phyloP scores from a whole-genome alignment of 2,329 filamentous ascomycete genomes.

The Tolypocladium pustulatum region DNA sequence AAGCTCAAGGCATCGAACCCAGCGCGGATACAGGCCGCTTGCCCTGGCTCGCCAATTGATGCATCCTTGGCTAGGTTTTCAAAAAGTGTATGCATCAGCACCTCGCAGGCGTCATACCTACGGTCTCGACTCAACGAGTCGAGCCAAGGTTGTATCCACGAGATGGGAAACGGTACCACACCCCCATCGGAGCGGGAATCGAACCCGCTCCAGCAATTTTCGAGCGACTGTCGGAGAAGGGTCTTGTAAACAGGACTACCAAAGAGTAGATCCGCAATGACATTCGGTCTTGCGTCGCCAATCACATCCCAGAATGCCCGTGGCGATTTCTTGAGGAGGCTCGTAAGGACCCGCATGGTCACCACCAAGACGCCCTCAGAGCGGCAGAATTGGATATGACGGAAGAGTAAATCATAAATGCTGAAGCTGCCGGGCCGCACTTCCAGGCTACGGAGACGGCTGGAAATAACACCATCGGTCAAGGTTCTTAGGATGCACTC shows the following conservation, averaged over 20 bases:
- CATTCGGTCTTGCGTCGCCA: constrained; percentile 66
- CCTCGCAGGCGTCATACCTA: constrained; percentile 68
- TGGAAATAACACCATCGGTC: constrained; percentile 62
- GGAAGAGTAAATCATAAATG: constrained; percentile 53
- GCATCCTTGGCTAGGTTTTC: constrained; percentile 47
- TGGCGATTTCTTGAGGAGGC: constrained; percentile 64
- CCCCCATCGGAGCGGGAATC: constrained; percentile 29
- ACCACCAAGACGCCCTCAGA: constrained; percentile 52
- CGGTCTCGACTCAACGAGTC: constrained; percentile 66
- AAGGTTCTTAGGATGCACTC: constrained; percentile 64
- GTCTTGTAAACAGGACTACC: constrained; percentile 55
- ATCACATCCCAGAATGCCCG: constrained; percentile 83
- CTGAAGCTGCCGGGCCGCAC: constrained; percentile 48
- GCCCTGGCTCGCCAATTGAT: constrained; percentile 43
- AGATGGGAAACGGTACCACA: constrained; percentile 53
- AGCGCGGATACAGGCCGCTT: constrained; percentile 51
- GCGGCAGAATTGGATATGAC: constrained; percentile 39
- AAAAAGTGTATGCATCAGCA: constrained; percentile 67
- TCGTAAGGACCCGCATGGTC: constrained; percentile 59
- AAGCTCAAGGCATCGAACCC: constrained; percentile 51
- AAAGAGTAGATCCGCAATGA: constrained; percentile 77
- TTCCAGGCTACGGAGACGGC: constrained; percentile 70
- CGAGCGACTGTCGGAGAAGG: constrained; percentile 51
- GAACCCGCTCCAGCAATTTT: constrained; percentile 26
- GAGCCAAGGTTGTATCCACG: constrained; percentile 72